Evolutionary conservation across 1,284 basidiomycete species (phyloP).

Genomic region (Caloboletus firmus): DNA sequence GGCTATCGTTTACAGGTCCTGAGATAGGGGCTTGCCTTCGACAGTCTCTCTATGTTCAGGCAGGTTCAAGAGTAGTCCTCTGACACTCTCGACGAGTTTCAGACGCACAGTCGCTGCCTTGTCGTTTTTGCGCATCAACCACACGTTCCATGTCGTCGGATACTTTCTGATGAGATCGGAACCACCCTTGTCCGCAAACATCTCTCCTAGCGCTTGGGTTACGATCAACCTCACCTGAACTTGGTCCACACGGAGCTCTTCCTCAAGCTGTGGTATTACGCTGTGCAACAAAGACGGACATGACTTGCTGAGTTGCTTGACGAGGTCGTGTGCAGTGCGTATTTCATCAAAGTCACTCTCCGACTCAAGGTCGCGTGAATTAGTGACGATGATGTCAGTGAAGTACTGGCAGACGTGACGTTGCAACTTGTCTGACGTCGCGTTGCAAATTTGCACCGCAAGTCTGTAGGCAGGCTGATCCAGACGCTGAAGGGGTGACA

Average conservation of each 20-base stretch:
- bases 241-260: conserved; percentile 83
- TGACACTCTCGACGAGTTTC: conserved; percentile 75
- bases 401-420: conserved; percentile 91
- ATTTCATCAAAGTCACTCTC: conserved; percentile 67
- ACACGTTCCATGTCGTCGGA: conserved; percentile 82
- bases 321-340: conserved; percentile 77
- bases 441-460: conserved; percentile 87
- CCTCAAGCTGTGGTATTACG: conserved; percentile 91
- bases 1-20: neutral
- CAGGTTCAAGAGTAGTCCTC: conserved; percentile 62
- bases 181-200: conserved; percentile 81
- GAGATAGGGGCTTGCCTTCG: conserved; percentile 53
- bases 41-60: conserved; percentile 68
- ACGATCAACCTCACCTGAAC: conserved; percentile 73
- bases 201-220: conserved; percentile 83
- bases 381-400: conserved; percentile 78
- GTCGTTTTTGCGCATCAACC: conserved; percentile 83
- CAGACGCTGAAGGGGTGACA: conserved; percentile 47
- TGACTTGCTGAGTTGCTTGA: conserved; percentile 80
- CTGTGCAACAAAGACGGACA: conserved; percentile 84
- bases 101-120: conserved; percentile 71
- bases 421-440: conserved; percentile 83
- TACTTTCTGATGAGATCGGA: conserved; percentile 78
- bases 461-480: conserved; percentile 81
- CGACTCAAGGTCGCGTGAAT: conserved; percentile 55